Percentiles rank a stretch among this genome's conserved stretches.
These are phyloP conservation scores for Neurospora sublineolata DNA, from an alignment of 495 filamentous ascomycete species.

Conservation along the genomic window DNA sequence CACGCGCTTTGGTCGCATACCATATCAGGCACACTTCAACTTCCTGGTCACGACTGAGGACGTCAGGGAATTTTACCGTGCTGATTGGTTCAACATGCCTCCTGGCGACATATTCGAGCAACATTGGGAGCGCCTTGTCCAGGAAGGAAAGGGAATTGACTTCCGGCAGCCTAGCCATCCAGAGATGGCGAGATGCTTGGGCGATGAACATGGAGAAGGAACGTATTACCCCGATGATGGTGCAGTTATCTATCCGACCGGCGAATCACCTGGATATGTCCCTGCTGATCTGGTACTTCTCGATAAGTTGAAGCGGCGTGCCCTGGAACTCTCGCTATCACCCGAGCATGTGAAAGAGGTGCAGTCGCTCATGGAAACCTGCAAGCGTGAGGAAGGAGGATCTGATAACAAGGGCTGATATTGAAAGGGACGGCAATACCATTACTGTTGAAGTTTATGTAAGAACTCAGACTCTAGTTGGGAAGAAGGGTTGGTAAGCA, in stretches of 20 bases:
- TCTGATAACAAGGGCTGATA: not conserved
- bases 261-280: not conserved
- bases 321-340: not conserved
- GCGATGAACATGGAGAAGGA: not conserved
- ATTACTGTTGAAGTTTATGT: not conserved
- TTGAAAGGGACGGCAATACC: not conserved
- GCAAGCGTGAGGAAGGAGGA: not conserved
- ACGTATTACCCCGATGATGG: not conserved
- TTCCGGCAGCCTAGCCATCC: not conserved
- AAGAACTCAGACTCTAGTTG: not conserved
- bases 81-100: too few species aligned
- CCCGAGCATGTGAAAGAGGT: not conserved
- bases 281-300: not conserved
- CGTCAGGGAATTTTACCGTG: not conserved
- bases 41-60: not conserved
- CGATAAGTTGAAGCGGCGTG: not conserved
- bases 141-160: not conserved
- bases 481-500: not conserved
- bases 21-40: not conserved
- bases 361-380: not conserved
- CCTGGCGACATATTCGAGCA: not conserved
- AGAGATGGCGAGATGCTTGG: not conserved
- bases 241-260: not conserved
- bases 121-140: not conserved
- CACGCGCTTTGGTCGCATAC: not conserved